Base-by-base conservation (phyloP, 805 yeast species). In the Danielia oregonensis region DNA sequence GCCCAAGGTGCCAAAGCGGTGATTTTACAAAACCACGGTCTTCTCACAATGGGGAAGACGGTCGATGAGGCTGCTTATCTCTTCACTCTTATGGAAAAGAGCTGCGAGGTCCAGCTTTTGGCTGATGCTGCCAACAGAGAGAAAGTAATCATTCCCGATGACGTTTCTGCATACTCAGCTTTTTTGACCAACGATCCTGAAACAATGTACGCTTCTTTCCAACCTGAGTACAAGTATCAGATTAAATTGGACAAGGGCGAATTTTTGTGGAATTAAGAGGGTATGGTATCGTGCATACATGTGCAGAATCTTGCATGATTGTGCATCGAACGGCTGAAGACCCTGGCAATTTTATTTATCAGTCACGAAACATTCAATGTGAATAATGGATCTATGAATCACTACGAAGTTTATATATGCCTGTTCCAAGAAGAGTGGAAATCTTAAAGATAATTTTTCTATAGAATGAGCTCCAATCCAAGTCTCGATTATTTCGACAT, bases 11-110 rank as follows among this genome's bases (percentile, higher is more conserved):
- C 75, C 24, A 72, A 73, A 43, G 77, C 71, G 13, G 69, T 77
- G 30, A 78, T 82, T 43, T 61, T 82, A 44, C 82, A 75, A 54
- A 82, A 82, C 64, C 91, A 82, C 54, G 89, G 91, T 18, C 66
- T 82, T 22, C 55, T 82, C 46, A 82, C 88, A 2, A 82, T 77
- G 5, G 91, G 89, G 17, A 43, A 58, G 24, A 81, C 86, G 5
- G 79, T 82, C 9, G 88, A 80, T 49, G 88, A 80, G 58, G 88
- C 89, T 8, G 86, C 86, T 2, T 76, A 74, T 52, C 53, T 79
- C 37, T 82, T 74, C 58, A 68, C 78, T 1, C 54, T 78, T 33
- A 68, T 81, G 76, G 89, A 82, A 52, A 68, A 73, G 46, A 51
- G 72, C 7, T 82, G 89, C 52, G 72, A 79, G 51, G 72, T 72